Evolutionary conservation across 2,329 filamentous ascomycete genomes (phyloP), one percentile per base, ranked within the genome.

Genomic region (Sclerotinia borealis): DNA sequence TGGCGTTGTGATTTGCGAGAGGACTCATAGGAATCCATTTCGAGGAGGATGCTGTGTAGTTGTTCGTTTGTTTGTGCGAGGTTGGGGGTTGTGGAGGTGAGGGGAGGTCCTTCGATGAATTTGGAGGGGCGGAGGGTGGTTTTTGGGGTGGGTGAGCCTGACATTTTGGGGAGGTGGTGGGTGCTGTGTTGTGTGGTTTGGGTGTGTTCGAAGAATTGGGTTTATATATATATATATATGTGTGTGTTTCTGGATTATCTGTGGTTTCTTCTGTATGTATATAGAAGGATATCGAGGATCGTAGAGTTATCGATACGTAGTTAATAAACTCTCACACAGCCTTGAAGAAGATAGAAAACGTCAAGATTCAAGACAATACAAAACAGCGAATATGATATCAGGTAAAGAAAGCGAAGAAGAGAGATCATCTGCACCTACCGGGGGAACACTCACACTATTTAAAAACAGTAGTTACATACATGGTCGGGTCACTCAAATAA

Each of bases 71-170:
- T 43, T n/a, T 41, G 37, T 25, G 51, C 39, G 36, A 60, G 60
- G 27, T 65, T 58, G 34, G 59, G 59, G 10, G 41, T 34, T 31
- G 50, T 62, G n/a, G 47, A 52, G 13, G 65, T 65, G 36, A 61
- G 49, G 9, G 65, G 65, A 8, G 36, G 31, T 8, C 63, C 65
- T 58, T 66, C 65, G 43, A 65, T 65, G 50, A 66, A 66, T 55
- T 55, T 59, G 11, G 65, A 66, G 41, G 39, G 59, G 6, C 65
- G 63, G 10, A 43, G 48, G 15, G 48, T 49, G 22, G 59, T 5
- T 45, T 52, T 52, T 1, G 37, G 13, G 10, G 11, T 25, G 11
- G 50, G 41, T 58, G 52, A 47, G 25, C 39, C 34, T 34, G 59
- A 43, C 48, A 54, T 54, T 41, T 43, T 43, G 49, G 4, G 25